Base-by-base conservation (phyloP, 495 filamentous ascomycete species). In the Tuber melanosporum region DNA sequence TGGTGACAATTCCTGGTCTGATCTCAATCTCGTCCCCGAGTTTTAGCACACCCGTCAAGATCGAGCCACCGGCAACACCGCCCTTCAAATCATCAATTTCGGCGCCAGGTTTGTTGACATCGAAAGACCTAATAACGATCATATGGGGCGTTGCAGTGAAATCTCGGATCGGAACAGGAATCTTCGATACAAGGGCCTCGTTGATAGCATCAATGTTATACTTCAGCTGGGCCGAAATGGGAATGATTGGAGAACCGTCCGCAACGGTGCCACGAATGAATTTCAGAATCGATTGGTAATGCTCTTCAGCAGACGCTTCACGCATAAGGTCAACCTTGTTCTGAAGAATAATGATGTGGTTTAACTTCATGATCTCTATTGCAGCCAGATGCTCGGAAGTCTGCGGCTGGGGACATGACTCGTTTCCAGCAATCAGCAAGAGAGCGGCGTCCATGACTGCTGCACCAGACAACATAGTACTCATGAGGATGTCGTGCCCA, bases 401-500 rank as follows among this genome's bases (percentile, higher is more conserved):
- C 84, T 99, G 95, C n/a, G 95, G 95, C 85, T 99, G 95, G 32
- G 95, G 95, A 86, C 95, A 98, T 26, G 92, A 92, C 92, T 99
- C 95, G 87, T 99, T 99, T 87, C 95, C 96, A 77, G 95, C 96
- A 84, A 99, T 98, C 66, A 99, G 88, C 45, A 99, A 90, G 45
- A 99, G 89, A 46, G 96, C 96, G 72, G 95, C 95, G 85, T 99
- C 95, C 95, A 99, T 99, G 88, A 99, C 95, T 69, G 95, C 95
- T 82, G 95, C 95, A 83, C 95, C 96, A 84, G 95, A 99, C 86
- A 98, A 91, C 95, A 98, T 99, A 76, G 95, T 99, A 86, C 94
- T 97, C 95, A 99, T 99, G 83, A 99, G 94, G 93, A 99, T 99
- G 86, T 99, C 95, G 91, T 99, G 95, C 85, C 95, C 95, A 49